A percentile compares a stretch with the other conserved stretches of the same genome.
Conservation (phyloP, 169 alveolate genomes). For the Nephromyces sp. region DNA sequence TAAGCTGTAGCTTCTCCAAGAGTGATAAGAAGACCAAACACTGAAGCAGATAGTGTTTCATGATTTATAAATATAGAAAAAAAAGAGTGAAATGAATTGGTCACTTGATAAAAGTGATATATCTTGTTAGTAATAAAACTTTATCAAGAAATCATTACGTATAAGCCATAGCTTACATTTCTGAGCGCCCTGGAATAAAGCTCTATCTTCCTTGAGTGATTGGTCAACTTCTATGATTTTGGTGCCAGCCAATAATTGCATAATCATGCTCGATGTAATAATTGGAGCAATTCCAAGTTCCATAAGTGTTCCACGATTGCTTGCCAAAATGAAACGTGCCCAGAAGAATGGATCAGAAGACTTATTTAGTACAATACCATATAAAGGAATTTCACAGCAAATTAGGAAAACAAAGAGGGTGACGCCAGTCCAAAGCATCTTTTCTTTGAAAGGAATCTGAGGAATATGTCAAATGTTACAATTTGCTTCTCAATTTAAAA, state of each 20-base stretch:
- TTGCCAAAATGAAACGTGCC: slow-evolving; percentile 97
- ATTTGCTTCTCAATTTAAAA: too few relatives aligned
- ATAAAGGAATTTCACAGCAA: slow-evolving; percentile 96
- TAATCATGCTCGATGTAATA: slow-evolving; percentile 95
- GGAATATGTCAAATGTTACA: not conserved
- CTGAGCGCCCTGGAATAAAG: slow-evolving; percentile 82
- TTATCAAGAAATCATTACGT: not conserved
- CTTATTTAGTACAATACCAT: slow-evolving; percentile 89
- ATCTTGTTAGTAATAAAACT: not conserved
- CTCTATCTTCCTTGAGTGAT: slow-evolving; percentile 92
- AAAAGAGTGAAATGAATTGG: not conserved
- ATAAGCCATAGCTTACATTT: slow-evolving; percentile 22
- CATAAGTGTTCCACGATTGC: slow-evolving; percentile 98
- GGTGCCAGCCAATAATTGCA: slow-evolving; percentile 99
- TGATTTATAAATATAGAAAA: not conserved
- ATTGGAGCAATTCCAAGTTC: slow-evolving; percentile 95
- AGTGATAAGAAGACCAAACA: slow-evolving; percentile 95
- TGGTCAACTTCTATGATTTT: slow-evolving; percentile 96
- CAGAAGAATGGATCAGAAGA: slow-evolving; percentile 96
- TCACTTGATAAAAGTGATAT: not conserved
- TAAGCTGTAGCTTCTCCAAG: slow-evolving; percentile 99
- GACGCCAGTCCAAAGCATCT: slow-evolving; percentile 93
- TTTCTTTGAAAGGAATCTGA: slow-evolving; percentile 84
- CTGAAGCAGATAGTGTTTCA: slow-evolving; percentile 13
- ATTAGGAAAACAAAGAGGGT: slow-evolving; percentile 89